A percentile compares a stretch with the other conserved stretches of the same genome.
Conservation (phyloP, 306 rosid genomes). For the Vicia villosa region DNA sequence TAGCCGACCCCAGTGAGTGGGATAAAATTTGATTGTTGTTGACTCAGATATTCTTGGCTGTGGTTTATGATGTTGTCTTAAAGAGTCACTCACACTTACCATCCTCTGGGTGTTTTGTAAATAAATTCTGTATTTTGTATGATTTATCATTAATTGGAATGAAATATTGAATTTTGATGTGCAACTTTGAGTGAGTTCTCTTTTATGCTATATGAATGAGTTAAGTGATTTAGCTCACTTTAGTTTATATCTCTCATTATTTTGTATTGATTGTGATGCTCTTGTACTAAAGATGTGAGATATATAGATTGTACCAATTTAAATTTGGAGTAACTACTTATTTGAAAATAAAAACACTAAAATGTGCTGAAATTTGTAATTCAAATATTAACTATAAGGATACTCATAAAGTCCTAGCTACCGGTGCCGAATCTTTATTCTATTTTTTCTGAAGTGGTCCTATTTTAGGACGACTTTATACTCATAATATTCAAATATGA, state of each 20-base stretch:
- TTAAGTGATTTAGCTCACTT: conserved; percentile 19
- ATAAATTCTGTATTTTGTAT: conserved; percentile 28
- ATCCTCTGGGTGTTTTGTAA: conserved; percentile 12
- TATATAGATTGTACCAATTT: not conserved
- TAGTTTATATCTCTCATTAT: not conserved
- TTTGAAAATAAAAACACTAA: conserved; percentile 14
- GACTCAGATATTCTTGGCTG: not conserved
- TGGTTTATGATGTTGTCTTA: not conserved
- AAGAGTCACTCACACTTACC: not conserved
- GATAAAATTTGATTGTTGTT: too few species aligned
- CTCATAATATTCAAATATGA: not conserved
- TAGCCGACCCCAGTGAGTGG: too few species aligned
- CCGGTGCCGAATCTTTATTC: conserved; percentile 24
- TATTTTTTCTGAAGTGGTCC: conserved; percentile 19
- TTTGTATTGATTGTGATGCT: not conserved
- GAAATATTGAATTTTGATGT: conserved; percentile 7
- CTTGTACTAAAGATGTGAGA: conserved; percentile 19
- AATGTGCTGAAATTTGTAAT: conserved; percentile 16
- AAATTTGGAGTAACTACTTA: conserved; percentile 14
- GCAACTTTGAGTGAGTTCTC: not conserved
- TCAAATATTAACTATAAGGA: conserved; percentile 17
- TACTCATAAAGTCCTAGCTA: conserved; percentile 23
- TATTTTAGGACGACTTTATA: not conserved
- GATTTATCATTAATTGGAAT: conserved; percentile 8
- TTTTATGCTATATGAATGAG: not conserved